Percentiles rank a stretch among this genome's conserved stretches.
phyloP scores from a whole-genome alignment of 805 yeast species.

The Saccharomyces mikatae region DNA sequence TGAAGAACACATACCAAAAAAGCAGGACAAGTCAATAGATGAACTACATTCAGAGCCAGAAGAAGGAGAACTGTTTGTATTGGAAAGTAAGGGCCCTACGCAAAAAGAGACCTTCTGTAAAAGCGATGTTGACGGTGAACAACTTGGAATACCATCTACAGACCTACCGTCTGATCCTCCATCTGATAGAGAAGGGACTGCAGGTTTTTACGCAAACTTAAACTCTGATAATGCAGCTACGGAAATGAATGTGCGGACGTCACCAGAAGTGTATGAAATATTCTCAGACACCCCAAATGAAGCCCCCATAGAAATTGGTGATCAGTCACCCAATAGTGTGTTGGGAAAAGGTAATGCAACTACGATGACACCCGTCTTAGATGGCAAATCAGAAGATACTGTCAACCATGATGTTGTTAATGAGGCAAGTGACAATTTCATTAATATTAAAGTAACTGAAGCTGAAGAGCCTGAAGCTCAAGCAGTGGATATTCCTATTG shows the following conservation, averaged over 20 bases:
- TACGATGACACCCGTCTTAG: not conserved
- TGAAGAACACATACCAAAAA: not conserved
- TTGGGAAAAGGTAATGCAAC: not conserved
- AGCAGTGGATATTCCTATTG: not conserved
- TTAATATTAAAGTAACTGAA: not conserved
- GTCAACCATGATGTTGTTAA: not conserved
- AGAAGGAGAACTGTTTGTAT: not conserved
- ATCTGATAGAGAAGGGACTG: not conserved
- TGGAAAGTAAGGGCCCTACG: not conserved
- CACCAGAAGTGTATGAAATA: not conserved
- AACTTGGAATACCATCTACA: not conserved
- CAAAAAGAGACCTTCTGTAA: not conserved
- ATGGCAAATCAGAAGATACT: not conserved
- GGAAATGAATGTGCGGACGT: not conserved
- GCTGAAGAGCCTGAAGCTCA: not conserved
- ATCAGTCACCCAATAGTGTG: not conserved
- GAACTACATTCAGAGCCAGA: not conserved
- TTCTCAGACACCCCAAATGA: not conserved
- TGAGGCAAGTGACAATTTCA: not conserved
- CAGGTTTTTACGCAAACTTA: not conserved
- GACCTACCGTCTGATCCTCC: slow-evolving; percentile 7
- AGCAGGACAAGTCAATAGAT: not conserved
- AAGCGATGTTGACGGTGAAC: not conserved
- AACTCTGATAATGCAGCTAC: not conserved
- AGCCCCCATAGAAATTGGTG: not conserved